Evolutionary conservation across 129 eudicot species (phyloP).

Genomic region (Flaveria brownii): DNA sequence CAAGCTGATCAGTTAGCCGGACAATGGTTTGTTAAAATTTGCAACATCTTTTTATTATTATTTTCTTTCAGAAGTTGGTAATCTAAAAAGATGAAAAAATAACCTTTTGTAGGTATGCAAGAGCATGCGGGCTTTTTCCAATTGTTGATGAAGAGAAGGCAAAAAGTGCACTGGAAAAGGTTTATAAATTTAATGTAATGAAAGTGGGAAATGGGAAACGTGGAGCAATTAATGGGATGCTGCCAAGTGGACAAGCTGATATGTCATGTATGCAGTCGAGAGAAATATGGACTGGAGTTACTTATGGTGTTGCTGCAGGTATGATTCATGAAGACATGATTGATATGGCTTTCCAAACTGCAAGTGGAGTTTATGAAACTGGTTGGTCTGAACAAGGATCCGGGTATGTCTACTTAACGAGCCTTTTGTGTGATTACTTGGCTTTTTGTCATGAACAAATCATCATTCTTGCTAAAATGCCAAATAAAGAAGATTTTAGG

Average conservation of each 20-base stretch:
- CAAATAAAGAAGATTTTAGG: background rate
- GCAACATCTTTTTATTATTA: background rate
- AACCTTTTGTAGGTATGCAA: slow-evolving; percentile 67
- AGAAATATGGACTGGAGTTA: slow-evolving; percentile 96
- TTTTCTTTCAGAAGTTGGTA: background rate
- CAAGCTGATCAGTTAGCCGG: slow-evolving; percentile 99
- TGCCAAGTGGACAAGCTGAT: slow-evolving; percentile 86
- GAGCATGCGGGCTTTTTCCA: slow-evolving; percentile 89
- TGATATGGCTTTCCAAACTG: slow-evolving; percentile 85
- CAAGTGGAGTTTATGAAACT: slow-evolving; percentile 67
- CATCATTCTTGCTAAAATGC: slow-evolving; percentile 10
- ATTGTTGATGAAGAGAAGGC: slow-evolving; percentile 89
- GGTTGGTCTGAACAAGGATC: slow-evolving; percentile 81
- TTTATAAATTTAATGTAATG: slow-evolving; percentile 75
- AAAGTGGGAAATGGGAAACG: slow-evolving; percentile 68
- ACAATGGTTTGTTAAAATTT: slow-evolving; percentile 61
- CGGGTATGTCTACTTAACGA: slow-evolving; percentile 55
- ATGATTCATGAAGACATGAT: slow-evolving; percentile 91
- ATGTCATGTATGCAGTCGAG: slow-evolving; percentile 77
- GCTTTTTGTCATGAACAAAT: background rate
- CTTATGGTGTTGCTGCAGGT: slow-evolving; percentile 86
- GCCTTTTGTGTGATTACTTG: background rate
- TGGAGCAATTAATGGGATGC: slow-evolving; percentile 94
- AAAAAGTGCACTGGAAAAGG: slow-evolving; percentile 62
- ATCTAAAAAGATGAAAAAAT: background rate